Percentiles rank a stretch among this genome's conserved stretches.
Conservation (phyloP, 345 rosid species). For the Rhizophora apiculata region DNA sequence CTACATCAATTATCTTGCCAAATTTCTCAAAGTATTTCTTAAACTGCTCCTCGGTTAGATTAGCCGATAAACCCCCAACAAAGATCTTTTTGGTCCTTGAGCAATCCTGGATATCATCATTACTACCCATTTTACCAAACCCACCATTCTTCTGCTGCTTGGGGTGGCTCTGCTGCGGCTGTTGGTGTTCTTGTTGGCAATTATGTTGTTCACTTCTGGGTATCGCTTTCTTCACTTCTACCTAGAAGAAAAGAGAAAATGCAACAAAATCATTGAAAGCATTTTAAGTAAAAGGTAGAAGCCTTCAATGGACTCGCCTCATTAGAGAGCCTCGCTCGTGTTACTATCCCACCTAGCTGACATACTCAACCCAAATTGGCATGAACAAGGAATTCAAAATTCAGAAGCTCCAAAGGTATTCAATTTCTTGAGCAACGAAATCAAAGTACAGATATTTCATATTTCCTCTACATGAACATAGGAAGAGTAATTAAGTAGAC, state of each 20-base stretch:
- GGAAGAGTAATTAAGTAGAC: too few species aligned
- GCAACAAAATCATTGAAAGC: too few species aligned
- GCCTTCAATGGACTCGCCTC: too few species aligned
- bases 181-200: constrained; percentile 18
- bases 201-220: constrained; percentile 38
- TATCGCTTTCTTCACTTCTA: constrained; percentile 30
- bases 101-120: constrained; percentile 16
- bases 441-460: too few species aligned
- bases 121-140: constrained; percentile 16
- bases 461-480: too few species aligned
- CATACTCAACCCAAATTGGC: too few species aligned
- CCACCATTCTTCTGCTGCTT: constrained; percentile 17
- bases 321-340: too few species aligned
- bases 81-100: constrained; percentile 63
- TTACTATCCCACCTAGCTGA: too few species aligned
- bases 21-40: constrained; percentile 66
- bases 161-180: constrained; percentile 3
- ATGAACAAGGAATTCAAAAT: too few species aligned
- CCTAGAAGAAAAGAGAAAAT: constrained; percentile 17
- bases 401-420: too few species aligned
- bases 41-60: constrained; percentile 60
- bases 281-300: too few species aligned
- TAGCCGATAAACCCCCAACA: constrained; percentile 77
- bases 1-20: constrained; percentile 72
- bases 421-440: too few species aligned